phyloP scores from a whole-genome alignment of 192 early-diverging fungal genomes.

The Coemansia sp. region DNA sequence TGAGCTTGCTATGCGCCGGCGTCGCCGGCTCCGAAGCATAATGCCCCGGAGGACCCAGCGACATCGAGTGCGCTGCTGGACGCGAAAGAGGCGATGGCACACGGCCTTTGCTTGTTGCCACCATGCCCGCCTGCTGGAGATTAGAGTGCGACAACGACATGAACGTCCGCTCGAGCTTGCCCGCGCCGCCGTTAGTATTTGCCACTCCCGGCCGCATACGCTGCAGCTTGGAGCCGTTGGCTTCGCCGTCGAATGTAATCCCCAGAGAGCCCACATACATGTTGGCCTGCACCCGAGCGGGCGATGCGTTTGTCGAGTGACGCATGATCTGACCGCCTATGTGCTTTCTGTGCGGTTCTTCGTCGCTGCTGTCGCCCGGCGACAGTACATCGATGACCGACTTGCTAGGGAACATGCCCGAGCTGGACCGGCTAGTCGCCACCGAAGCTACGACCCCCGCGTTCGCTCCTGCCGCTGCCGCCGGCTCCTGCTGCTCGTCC shows the following conservation, averaged over 20 bases:
- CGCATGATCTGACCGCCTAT: not conserved
- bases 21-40: slow-evolving; percentile 28
- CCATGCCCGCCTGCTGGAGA: slow-evolving; percentile 20
- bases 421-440: slow-evolving; percentile 38
- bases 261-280: not conserved
- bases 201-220: not conserved
- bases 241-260: not conserved
- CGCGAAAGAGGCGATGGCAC: slow-evolving; percentile 16
- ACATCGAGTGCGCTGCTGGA: slow-evolving; percentile 8
- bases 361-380: slow-evolving; percentile 19
- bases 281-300: slow-evolving; percentile 3
- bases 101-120: not conserved
- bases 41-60: slow-evolving; percentile 7
- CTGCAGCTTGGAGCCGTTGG: not conserved
- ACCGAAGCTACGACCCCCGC: slow-evolving; percentile 9
- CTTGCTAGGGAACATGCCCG: slow-evolving; percentile 34
- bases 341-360: slow-evolving; percentile 10
- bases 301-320: slow-evolving; percentile 6
- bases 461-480: not conserved
- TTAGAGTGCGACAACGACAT: slow-evolving; percentile 42
- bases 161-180: slow-evolving; percentile 13
- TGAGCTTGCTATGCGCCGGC: slow-evolving; percentile 3
- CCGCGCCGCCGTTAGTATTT: not conserved
- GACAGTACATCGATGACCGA: slow-evolving; percentile 15
- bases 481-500: not conserved